These are phyloP conservation scores for Mycena venus DNA, from an alignment of 768 basidiomycete genomes.

Conservation along the genomic window DNA sequence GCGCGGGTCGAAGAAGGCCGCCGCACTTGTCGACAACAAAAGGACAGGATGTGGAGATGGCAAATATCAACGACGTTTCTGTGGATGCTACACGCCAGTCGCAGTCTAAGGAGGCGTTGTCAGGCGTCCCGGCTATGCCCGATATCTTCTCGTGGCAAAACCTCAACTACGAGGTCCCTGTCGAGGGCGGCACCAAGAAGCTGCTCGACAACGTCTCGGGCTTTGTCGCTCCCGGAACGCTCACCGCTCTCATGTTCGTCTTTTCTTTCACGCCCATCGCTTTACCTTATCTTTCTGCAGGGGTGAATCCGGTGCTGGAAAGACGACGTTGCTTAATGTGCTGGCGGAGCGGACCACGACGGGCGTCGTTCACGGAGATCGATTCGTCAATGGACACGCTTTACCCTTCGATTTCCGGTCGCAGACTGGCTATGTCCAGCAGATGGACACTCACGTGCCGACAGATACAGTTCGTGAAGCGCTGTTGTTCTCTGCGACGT, in stretches of 20 bases:
- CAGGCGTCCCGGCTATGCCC: slow-evolving; percentile 51
- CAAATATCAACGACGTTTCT: not conserved
- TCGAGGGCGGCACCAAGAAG: slow-evolving; percentile 57
- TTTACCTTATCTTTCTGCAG: not conserved
- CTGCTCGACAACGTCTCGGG: slow-evolving; percentile 83
- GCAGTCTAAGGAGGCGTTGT: slow-evolving; percentile 43
- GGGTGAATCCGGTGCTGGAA: not conserved
- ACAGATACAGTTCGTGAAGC: slow-evolving; percentile 87
- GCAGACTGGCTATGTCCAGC: slow-evolving; percentile 88
- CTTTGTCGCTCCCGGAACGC: slow-evolving; percentile 83
- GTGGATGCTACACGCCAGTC: not conserved
- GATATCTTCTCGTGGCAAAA: slow-evolving; percentile 87
- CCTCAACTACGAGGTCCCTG: slow-evolving; percentile 73
- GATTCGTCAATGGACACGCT: slow-evolving; percentile 66
- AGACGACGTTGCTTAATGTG: slow-evolving; percentile 73
- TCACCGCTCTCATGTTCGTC: slow-evolving; percentile 84
- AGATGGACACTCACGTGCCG: slow-evolving; percentile 84
- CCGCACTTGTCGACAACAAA: not conserved
- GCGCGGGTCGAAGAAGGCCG: slow-evolving; percentile 58
- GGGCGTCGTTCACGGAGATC: slow-evolving; percentile 64
- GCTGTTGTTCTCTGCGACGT: slow-evolving; percentile 80
- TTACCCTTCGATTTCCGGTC: slow-evolving; percentile 69
- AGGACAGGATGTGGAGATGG: not conserved
- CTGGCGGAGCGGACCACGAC: slow-evolving; percentile 63
- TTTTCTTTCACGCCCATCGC: not conserved